Base-by-base conservation (phyloP, 1,139 yeast species). In the Pichia sp. region DNA sequence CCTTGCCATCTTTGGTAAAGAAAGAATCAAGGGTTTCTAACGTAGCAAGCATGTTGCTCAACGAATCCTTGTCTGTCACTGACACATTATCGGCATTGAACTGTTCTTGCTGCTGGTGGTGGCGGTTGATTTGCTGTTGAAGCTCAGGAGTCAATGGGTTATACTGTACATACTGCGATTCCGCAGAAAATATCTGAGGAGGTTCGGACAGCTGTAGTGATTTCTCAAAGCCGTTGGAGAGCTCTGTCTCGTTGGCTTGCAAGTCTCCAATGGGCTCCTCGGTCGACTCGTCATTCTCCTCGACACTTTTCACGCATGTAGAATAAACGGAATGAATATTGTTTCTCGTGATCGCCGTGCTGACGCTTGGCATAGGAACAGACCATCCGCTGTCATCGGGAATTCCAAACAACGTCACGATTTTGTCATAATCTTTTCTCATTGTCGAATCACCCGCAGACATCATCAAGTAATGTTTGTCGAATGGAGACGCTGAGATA, bases 361-460 rank as follows among this genome's bases (percentile, higher is more conserved):
- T 85, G 40, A 88, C 82, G 0, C 92, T 88, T 0, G 98, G 97
- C 93, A 88, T 87, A 1, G 98, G 96, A 50, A 95, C 84, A 0
- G 97, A 85, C 99, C 99, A 95, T 0, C 99, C 99, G 66, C 85
- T 84, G n/a, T 89, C 96, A 57, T 90, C 97, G 0, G 99, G 99
- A 29, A 92, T 85, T 15, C 99, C 99, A 74, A 90, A 95, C 54
- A 93, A 74, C 0, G 97, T 90, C 0, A 95, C 93, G 1, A 95
- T 85, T 62, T 82, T 84, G 62, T 88, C 97, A 64, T 86, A 87
- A 62, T 89, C 95, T 60, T 87, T 88, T 63, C 86, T 81, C 64
- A 87, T 76, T 2, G 89, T 81, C 15, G 85, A 75, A 62, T 88
- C 90, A 11, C 98, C 97, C 65, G 93, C 78, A 64, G 96, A 87